Evolutionary conservation across 371 early-diverging fungal species (phyloP).

Genomic region (Umbelopsis sp.): DNA sequence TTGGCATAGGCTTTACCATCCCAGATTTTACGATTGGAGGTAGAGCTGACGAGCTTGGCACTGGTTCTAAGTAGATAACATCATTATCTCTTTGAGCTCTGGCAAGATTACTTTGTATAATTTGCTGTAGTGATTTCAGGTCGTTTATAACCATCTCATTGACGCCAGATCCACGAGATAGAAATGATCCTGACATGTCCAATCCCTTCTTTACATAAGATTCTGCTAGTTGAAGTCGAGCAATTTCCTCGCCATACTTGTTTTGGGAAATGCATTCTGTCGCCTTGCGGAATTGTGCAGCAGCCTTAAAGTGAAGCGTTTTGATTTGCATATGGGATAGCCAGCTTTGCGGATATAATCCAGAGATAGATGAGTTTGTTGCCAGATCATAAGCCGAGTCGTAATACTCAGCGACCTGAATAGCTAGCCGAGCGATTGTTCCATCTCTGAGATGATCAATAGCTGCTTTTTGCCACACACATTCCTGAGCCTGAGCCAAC

Average conservation of each 20-base stretch:
- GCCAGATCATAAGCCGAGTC: conserved; percentile 59
- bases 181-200: conserved; percentile 31
- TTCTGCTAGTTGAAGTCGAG: conserved; percentile 68
- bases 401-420: conserved; percentile 74
- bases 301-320: conserved; percentile 71
- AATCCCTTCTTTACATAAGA: conserved; percentile 41
- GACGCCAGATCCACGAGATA: conserved; percentile 22
- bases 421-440: conserved; percentile 78
- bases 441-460: conserved; percentile 79
- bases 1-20: conserved; percentile 68
- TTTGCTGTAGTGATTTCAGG: conserved; percentile 55
- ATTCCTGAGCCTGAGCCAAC: conserved; percentile 93
- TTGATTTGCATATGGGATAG: conserved; percentile 72
- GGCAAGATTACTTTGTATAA: conserved; percentile 60
- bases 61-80: conserved; percentile 79
- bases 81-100: conserved; percentile 91
- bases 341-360: conserved; percentile 58
- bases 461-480: conserved; percentile 83
- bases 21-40: conserved; percentile 63
- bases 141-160: conserved; percentile 41
- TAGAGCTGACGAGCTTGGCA: conserved; percentile 68
- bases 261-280: conserved; percentile 71
- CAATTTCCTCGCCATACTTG: conserved; percentile 89
- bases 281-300: conserved; percentile 79
- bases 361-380: conserved; percentile 39